Evolutionary conservation across 2,329 filamentous ascomycete genomes (phyloP).

Genomic region (Cadophora gregata): DNA sequence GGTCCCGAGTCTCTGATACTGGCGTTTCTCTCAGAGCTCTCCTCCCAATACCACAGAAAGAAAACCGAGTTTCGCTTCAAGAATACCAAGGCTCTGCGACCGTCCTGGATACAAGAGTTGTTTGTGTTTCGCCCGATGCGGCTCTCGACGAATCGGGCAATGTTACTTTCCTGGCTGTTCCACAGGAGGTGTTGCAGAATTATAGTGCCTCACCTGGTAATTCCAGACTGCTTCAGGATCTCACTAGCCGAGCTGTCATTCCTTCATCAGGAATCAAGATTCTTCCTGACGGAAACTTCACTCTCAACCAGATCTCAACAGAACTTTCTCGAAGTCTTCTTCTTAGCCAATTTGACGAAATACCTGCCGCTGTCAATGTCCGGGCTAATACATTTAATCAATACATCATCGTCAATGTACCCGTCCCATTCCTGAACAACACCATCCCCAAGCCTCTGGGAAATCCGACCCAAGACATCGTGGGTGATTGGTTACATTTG

Average conservation of each 20-base stretch:
- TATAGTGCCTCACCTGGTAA: background rate
- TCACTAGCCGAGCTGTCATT: background rate
- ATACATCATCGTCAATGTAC: background rate
- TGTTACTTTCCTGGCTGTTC: background rate
- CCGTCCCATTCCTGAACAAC: background rate
- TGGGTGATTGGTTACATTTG: background rate
- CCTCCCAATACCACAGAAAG: background rate
- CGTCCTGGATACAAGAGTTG: constrained; percentile 1
- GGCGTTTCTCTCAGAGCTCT: background rate
- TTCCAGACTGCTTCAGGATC: background rate
- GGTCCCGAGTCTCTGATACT: background rate
- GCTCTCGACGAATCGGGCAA: background rate
- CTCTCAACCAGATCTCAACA: background rate
- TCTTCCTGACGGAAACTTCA: constrained; percentile 1
- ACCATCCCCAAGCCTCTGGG: constrained; percentile 6
- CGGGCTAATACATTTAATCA: background rate
- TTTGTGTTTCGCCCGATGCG: background rate
- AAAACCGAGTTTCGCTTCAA: constrained; percentile 1
- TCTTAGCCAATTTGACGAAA: background rate
- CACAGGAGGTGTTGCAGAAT: background rate
- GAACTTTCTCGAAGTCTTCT: background rate
- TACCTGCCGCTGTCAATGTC: background rate
- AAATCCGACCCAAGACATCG: background rate
- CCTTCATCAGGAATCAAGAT: background rate
- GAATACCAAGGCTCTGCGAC: background rate